phyloP scores from a whole-genome alignment of 305 asterid genomes.

The Solanum hybrid region DNA sequence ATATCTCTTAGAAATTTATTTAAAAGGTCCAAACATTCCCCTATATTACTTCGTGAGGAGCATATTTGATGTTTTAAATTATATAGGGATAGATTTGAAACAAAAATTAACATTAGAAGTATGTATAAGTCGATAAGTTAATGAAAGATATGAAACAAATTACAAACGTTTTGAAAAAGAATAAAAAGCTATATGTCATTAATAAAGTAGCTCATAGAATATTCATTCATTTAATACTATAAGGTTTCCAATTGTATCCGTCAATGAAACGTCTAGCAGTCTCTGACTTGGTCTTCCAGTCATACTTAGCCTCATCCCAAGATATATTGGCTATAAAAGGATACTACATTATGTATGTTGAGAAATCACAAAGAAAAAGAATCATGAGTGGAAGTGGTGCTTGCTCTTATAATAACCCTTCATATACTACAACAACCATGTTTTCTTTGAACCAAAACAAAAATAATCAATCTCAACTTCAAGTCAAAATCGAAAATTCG shows the following conservation, averaged over 20 bases:
- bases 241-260: not conserved
- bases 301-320: not conserved
- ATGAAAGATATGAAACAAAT: not conserved
- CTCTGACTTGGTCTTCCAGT: not conserved
- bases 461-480: not conserved
- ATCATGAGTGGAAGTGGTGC: not conserved
- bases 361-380: not conserved
- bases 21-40: not conserved
- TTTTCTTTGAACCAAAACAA: not conserved
- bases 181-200: too few species aligned
- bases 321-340: not conserved
- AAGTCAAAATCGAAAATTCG: not conserved
- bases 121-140: not conserved
- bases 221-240: not conserved
- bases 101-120: not conserved
- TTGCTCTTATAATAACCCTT: not conserved
- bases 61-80: too few species aligned
- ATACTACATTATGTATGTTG: not conserved
- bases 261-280: accelerated
- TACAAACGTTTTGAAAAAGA: not conserved
- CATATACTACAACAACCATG: not conserved
- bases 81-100: not conserved
- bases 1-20: not conserved
- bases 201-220: not conserved
- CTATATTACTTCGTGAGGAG: too few species aligned